phyloP scores from a whole-genome alignment of 2,329 filamentous ascomycete genomes.

The Colletotrichum orchidophilum region DNA sequence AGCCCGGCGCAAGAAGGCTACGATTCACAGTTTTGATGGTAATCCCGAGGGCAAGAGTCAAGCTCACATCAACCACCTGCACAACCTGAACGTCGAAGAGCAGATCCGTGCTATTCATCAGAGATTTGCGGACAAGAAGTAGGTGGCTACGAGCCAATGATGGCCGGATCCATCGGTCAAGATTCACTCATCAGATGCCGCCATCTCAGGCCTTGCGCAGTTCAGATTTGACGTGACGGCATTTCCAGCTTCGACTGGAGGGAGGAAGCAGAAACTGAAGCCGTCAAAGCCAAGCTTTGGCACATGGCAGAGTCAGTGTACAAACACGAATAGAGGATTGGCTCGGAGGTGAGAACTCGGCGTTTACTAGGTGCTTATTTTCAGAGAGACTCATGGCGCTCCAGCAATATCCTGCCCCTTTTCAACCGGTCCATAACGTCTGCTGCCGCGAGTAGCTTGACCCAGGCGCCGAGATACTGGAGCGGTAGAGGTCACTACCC shows the following conservation, averaged over 20 bases:
- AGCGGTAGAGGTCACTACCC: too few relatives aligned
- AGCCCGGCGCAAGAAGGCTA: slow-evolving; percentile 79
- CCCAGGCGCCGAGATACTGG: not conserved
- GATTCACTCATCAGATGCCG: not conserved
- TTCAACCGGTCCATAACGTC: not conserved
- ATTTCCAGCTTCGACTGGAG: not conserved
- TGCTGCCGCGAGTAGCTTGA: not conserved
- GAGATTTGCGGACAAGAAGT: slow-evolving; percentile 52
- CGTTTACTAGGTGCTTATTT: not conserved
- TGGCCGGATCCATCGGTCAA: not conserved
- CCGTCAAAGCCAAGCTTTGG: not conserved
- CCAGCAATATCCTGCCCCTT: not conserved
- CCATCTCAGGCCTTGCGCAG: not conserved
- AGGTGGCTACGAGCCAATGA: not conserved
- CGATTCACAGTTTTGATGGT: slow-evolving; percentile 68
- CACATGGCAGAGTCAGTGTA: not conserved
- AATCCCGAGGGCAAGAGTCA: slow-evolving; percentile 58
- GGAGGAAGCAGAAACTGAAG: not conserved
- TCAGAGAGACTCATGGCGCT: not conserved
- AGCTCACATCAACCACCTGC: slow-evolving; percentile 65
- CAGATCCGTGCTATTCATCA: slow-evolving; percentile 76
- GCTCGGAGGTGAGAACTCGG: not conserved
- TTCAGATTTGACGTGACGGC: not conserved
- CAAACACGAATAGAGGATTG: not conserved
- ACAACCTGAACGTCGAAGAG: slow-evolving; percentile 82